phyloP scores from a whole-genome alignment of 495 filamentous ascomycete species.

The Daldinia grandis region DNA sequence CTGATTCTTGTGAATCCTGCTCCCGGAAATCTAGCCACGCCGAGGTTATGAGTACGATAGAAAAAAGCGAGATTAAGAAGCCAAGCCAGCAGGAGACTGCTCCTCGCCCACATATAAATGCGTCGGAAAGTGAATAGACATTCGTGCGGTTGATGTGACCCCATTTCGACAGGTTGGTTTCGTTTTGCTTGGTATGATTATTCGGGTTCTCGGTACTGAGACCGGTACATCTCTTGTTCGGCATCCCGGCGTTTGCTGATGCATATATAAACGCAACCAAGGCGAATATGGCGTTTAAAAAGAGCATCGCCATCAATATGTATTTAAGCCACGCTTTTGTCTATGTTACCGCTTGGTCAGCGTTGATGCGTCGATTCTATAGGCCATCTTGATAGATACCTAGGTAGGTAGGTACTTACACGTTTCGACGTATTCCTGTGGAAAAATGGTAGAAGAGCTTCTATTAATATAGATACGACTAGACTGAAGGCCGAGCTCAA shows the following conservation, averaged over 20 bases:
- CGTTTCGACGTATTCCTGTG: constrained; percentile 13
- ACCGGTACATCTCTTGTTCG: not conserved
- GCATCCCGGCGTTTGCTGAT: not conserved
- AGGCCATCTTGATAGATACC: too few species aligned
- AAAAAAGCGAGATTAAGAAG: constrained; percentile 28
- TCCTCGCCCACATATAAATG: not conserved
- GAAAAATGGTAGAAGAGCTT: constrained; percentile 6
- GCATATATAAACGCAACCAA: constrained; percentile 20
- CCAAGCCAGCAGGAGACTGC: constrained; percentile 18
- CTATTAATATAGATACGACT: constrained; percentile 20
- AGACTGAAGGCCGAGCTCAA: constrained; percentile 29
- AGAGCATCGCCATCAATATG: constrained; percentile 19
- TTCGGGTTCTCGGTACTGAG: not conserved
- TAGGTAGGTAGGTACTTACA: too few species aligned
- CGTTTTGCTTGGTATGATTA: not conserved
- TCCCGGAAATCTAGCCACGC: constrained; percentile 31
- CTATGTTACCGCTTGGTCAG: constrained; percentile 4
- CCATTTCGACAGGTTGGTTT: not conserved
- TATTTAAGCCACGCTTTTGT: constrained; percentile 22
- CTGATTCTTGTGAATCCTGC: constrained; percentile 8
- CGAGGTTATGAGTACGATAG: constrained; percentile 14
- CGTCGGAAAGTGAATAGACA: not conserved
- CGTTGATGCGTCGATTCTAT: too few species aligned
- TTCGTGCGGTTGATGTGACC: not conserved
- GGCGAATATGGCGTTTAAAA: constrained; percentile 19